phyloP scores from a whole-genome alignment of 1,284 basidiomycete species.

The Somion occarium region DNA sequence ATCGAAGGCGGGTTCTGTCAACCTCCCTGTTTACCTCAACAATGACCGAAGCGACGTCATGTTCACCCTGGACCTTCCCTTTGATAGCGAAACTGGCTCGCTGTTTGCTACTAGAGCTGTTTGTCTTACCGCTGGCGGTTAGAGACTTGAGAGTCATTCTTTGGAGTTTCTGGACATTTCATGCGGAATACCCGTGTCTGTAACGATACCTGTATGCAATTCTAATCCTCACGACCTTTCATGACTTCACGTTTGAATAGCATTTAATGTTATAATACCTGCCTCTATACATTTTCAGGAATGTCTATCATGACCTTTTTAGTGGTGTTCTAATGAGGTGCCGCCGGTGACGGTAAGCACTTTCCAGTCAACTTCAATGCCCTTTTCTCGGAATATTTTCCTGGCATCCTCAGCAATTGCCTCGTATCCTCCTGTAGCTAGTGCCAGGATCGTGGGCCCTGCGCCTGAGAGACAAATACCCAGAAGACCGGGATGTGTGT shows the following conservation, averaged over 20 bases:
- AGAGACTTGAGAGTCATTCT: conserved; percentile 4
- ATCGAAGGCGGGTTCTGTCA: conserved; percentile 43
- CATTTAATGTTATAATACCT: neutral
- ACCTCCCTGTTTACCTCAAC: conserved; percentile 90
- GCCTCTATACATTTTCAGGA: neutral
- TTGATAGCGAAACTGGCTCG: conserved; percentile 58
- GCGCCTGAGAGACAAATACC: conserved; percentile 98
- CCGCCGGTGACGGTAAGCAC: conserved; percentile 64
- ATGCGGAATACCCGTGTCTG: neutral
- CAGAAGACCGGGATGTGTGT: conserved; percentile 87
- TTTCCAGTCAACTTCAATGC: conserved; percentile 82
- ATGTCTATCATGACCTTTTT: conserved; percentile 5
- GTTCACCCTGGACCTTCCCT: conserved; percentile 81
- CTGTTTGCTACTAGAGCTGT: conserved; percentile 78
- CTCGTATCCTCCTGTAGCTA: conserved; percentile 86
- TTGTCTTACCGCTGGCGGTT: conserved; percentile 64
- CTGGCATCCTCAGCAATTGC: conserved; percentile 79
- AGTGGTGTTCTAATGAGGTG: conserved; percentile 15
- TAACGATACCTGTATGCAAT: neutral
- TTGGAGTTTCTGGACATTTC: too few relatives aligned
- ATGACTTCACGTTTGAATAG: conserved; percentile 12
- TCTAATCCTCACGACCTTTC: neutral
- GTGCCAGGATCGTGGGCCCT: conserved; percentile 94
- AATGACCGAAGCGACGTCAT: conserved; percentile 85
- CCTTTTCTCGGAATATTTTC: conserved; percentile 65